Conservation (phyloP, 2,329 filamentous ascomycete species). For the Fusarium denticulatum region DNA sequence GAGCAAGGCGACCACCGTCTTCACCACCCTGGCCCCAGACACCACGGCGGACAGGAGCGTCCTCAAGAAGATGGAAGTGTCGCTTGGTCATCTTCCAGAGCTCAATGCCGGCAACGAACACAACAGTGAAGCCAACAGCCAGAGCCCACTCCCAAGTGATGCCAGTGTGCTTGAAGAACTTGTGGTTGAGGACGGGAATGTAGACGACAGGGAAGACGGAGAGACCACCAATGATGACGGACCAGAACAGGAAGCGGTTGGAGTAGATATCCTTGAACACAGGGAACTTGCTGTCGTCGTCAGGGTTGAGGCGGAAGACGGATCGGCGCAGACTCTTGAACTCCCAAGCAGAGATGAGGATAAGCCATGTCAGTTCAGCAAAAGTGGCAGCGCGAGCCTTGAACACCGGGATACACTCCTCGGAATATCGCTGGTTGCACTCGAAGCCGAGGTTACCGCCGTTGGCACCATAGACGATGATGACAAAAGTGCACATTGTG, state of each 20-base stretch:
- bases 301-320: constrained; percentile 73
- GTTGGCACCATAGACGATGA: constrained; percentile 68
- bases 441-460: constrained; percentile 64
- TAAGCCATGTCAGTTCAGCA: constrained; percentile 77
- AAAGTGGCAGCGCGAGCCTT: constrained; percentile 78
- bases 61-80: constrained; percentile 60
- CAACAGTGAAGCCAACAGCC: constrained; percentile 68
- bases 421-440: constrained; percentile 70
- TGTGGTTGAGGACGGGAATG: constrained; percentile 74
- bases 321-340: constrained; percentile 78
- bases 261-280: constrained; percentile 71
- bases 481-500: constrained; percentile 72
- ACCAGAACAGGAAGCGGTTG: constrained; percentile 77
- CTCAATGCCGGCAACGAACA: constrained; percentile 76
- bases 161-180: constrained; percentile 76
- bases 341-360: constrained; percentile 80
- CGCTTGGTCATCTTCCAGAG: constrained; percentile 78
- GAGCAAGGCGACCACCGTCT: constrained; percentile 57
- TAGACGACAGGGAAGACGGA: constrained; percentile 76
- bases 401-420: constrained; percentile 70
- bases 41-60: constrained; percentile 60
- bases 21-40: constrained; percentile 64
- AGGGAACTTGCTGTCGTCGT: constrained; percentile 60
- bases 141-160: constrained; percentile 83
- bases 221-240: constrained; percentile 68